Conservation (phyloP, 225 moss, liverwort and hornwort species). For the Climacium dendroides region DNA sequence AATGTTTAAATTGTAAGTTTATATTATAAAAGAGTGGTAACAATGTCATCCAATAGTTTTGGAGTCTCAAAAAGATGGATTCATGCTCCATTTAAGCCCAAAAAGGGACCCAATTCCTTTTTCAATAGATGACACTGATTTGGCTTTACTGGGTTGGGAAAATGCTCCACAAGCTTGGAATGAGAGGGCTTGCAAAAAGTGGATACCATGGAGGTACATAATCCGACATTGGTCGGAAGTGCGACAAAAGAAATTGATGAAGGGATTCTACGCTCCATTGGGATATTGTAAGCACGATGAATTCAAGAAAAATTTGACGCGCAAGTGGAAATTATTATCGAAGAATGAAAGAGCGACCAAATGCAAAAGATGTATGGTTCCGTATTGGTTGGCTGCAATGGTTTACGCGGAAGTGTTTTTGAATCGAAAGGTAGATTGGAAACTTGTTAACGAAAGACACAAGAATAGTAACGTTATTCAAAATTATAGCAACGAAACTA, state of each 20-base stretch:
- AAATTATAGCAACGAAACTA: not conserved
- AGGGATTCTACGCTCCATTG: not conserved
- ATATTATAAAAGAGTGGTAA: not conserved
- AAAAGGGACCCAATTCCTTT: no score
- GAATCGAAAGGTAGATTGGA: not conserved
- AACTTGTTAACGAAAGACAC: not conserved
- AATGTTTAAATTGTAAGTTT: fast-evolving
- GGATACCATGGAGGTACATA: not conserved
- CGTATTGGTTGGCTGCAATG: not conserved
- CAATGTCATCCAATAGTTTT: not conserved
- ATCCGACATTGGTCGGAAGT: not conserved
- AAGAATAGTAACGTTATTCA: not conserved
- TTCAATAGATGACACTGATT: not conserved
- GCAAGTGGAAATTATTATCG: not conserved
- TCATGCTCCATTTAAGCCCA: not conserved
- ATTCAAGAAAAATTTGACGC: not conserved
- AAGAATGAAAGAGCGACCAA: not conserved
- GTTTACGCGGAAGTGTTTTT: not conserved
- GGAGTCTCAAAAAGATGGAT: not conserved
- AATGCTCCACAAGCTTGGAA: not conserved
- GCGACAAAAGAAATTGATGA: not conserved
- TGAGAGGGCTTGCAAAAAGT: not conserved
- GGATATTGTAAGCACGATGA: not conserved
- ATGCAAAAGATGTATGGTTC: not conserved
- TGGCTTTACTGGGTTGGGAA: not conserved